These are phyloP conservation scores for Fusarium illudens DNA, from an alignment of 2,329 filamentous ascomycete species.

Conservation along the genomic window DNA sequence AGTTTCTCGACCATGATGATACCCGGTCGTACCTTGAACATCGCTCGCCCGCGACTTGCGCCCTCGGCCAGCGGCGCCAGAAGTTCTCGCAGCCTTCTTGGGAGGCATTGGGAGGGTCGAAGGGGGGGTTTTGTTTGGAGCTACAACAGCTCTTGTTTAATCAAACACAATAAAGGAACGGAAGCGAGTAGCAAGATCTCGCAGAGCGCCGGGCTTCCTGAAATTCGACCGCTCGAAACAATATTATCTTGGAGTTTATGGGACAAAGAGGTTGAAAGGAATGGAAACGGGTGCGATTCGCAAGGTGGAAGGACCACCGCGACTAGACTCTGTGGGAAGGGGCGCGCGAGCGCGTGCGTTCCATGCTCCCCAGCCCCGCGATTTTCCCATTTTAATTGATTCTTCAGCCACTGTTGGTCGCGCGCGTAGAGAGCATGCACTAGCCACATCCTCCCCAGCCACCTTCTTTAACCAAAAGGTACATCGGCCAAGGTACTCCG, in stretches of 20 bases:
- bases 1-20: background rate
- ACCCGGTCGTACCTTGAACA: slow-evolving; percentile 50
- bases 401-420: slow-evolving; percentile 20
- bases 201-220: background rate
- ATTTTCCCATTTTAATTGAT: slow-evolving; percentile 40
- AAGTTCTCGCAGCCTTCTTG: slow-evolving; percentile 14
- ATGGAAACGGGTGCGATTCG: slow-evolving; percentile 1
- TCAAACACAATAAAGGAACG: slow-evolving; percentile 1
- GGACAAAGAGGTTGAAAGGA: slow-evolving; percentile 6
- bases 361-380: slow-evolving; percentile 41
- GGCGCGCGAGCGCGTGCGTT: slow-evolving; percentile 5
- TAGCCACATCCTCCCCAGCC: slow-evolving; percentile 17
- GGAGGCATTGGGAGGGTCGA: slow-evolving; percentile 35
- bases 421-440: slow-evolving; percentile 5
- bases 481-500: background rate
- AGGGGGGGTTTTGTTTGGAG: background rate
- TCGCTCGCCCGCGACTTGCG: slow-evolving; percentile 50
- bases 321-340: slow-evolving; percentile 8
- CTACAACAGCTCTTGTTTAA: slow-evolving; percentile 12
- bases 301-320: slow-evolving; percentile 30
- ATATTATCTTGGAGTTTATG: slow-evolving; percentile 5
- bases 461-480: background rate
- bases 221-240: background rate
- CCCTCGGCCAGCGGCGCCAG: slow-evolving; percentile 23
- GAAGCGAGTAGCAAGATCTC: slow-evolving; percentile 5